phyloP scores from a whole-genome alignment of 345 rosid species.

The Laguncularia racemosa region DNA sequence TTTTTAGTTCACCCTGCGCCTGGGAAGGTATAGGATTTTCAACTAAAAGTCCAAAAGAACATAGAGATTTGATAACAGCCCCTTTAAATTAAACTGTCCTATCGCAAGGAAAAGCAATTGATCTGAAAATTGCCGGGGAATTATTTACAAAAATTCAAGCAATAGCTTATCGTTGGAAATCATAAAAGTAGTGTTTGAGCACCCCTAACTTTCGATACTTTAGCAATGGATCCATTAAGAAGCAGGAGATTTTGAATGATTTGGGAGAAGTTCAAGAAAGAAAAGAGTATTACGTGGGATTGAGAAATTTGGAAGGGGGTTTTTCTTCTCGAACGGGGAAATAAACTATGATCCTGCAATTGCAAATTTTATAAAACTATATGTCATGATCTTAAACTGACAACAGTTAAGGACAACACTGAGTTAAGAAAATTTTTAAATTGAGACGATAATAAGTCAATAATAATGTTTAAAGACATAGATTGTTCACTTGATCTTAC shows the following conservation, averaged over 20 bases:
- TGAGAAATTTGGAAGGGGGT: slow-evolving; percentile 40
- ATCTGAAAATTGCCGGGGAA: slow-evolving; percentile 38
- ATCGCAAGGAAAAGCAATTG: slow-evolving; percentile 38
- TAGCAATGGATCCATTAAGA: slow-evolving; percentile 31
- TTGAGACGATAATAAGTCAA: slow-evolving; percentile 26
- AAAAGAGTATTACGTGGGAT: slow-evolving; percentile 24
- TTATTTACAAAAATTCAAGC: slow-evolving; percentile 41
- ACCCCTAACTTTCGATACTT: slow-evolving; percentile 26
- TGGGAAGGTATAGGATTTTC: slow-evolving; percentile 25
- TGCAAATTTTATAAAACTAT: slow-evolving; percentile 30
- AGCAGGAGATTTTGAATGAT: slow-evolving; percentile 23
- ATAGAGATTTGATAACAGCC: slow-evolving; percentile 22
- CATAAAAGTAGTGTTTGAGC: slow-evolving; percentile 18
- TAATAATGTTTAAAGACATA: slow-evolving; percentile 33
- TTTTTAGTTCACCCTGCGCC: slow-evolving; percentile 2
- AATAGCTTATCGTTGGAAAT: background rate
- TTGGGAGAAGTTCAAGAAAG: slow-evolving; percentile 17
- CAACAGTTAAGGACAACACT: slow-evolving; percentile 32
- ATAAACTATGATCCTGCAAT: slow-evolving; percentile 31
- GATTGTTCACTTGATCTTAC: slow-evolving; percentile 40
- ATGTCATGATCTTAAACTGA: slow-evolving; percentile 28
- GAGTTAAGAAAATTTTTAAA: slow-evolving; percentile 28
- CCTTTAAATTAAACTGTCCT: slow-evolving; percentile 27
- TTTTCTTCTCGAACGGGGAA: slow-evolving; percentile 36
- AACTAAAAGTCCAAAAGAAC: slow-evolving; percentile 33